Evolutionary conservation across 139 green algal genomes (phyloP), one percentile per base, ranked within the genome.

Genomic region (Edaphochlamys debaryana): DNA sequence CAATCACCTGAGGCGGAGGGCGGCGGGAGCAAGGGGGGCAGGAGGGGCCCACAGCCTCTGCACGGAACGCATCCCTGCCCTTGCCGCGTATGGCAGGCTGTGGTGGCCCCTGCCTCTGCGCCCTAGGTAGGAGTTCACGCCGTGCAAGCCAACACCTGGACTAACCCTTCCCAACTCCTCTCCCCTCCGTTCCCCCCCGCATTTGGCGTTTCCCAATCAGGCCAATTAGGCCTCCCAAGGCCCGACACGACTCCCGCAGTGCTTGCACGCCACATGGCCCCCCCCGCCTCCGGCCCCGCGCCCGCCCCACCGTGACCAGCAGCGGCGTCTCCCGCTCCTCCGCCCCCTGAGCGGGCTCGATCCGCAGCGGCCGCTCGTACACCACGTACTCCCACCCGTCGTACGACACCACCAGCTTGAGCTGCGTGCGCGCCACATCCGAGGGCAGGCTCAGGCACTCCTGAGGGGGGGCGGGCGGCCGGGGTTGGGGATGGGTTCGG

Each of bases 361-460:
- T 64, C 2, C 73, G 64, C 13, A 87, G 37, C 38, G 56, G 36
- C 32, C 79, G 66, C n/a, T 71, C 79, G 27, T 83, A 64, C 29
- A 87, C 74, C 5, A 84, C 74, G 37, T 84, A 87, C 75, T 87
- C 82, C 82, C 82, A 87, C 0, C 82, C 82, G 32, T 83, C 54
- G 52, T 84, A 84, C 34, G n/a, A 36, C 4, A 79, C 74, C 8
- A 87, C 74, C 8, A 87, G 67, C 74, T 87, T 87, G 27, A 87
- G 71, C 4, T 74, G 20, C 3, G 82, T 87, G 8, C 60, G 66
- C 27, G 50, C 67, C 36, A 87, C 82, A 37, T 87, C 82, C 13
- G 50, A 56, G 25, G 81, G 81, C 23, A 87, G 42, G 71, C 70
- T 80, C 13, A 79, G 64, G 69, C 79, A 85, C 42, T 79, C 79